These are phyloP conservation scores for Psophocarpus tetragonolobus DNA, from an alignment of 306 rosid genomes.

Conservation along the genomic window DNA sequence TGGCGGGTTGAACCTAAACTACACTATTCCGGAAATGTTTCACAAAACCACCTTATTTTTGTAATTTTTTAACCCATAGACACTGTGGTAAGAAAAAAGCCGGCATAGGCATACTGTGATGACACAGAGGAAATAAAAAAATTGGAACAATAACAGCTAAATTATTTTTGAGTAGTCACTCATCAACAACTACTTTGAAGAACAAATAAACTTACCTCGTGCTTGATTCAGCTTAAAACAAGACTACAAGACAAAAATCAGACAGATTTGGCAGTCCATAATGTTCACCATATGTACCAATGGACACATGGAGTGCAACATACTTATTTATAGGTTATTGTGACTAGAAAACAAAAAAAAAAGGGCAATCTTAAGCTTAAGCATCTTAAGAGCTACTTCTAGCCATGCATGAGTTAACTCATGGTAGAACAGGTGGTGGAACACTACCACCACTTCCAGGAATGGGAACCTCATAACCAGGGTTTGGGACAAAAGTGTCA, in stretches of 20 bases:
- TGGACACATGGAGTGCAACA: conserved; percentile 26
- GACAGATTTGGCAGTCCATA: background rate
- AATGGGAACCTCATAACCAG: conserved; percentile 65
- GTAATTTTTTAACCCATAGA: too few relatives aligned
- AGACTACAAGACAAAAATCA: conserved; percentile 9
- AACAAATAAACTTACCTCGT: background rate
- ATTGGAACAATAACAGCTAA: background rate
- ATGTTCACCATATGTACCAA: background rate
- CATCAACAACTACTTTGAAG: background rate
- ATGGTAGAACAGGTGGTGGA: conserved; percentile 44
- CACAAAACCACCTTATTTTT: too few relatives aligned
- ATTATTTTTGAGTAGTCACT: background rate
- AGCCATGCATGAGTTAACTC: conserved; percentile 36
- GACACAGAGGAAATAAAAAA: background rate
- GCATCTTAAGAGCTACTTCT: conserved; percentile 3
- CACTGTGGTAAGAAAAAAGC: too few relatives aligned
- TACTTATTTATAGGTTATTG: conserved; percentile 20
- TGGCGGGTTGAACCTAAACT: too few relatives aligned
- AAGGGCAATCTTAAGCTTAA: background rate
- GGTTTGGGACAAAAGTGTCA: conserved; percentile 71
- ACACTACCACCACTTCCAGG: conserved; percentile 51
- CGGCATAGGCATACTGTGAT: too few relatives aligned
- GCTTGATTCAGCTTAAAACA: conserved; percentile 14
- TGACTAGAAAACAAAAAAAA: conserved; percentile 2
- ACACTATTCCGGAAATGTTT: too few relatives aligned